A percentile compares a stretch with the other conserved stretches of the same genome.
These are phyloP conservation scores for Aspergillus pseudoglaucus DNA, from an alignment of 2,329 filamentous ascomycete genomes.

Conservation along the genomic window DNA sequence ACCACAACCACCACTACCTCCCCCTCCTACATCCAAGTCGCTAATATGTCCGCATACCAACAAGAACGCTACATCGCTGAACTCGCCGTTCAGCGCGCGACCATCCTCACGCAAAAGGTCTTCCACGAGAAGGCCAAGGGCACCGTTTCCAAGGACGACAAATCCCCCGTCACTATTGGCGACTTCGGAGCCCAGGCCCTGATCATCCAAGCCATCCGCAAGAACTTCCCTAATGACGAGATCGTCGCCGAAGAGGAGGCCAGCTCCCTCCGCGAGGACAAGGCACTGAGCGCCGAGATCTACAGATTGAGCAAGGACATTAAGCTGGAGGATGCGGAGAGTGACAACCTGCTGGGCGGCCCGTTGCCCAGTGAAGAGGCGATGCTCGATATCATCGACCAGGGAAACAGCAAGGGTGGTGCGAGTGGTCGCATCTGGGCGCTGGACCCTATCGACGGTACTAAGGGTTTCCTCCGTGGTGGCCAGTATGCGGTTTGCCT, in stretches of 20 bases:
- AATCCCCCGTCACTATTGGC: constrained; percentile 93
- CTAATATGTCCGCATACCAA: constrained; percentile 51
- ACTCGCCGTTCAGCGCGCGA: constrained; percentile 79
- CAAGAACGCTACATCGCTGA: constrained; percentile 78
- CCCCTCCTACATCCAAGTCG: constrained; percentile 16
- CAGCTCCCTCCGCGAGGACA: constrained; percentile 66
- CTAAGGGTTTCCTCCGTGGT: constrained; percentile 91
- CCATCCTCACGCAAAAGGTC: constrained; percentile 68
- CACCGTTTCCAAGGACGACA: constrained; percentile 89
- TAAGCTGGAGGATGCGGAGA: constrained; percentile 59
- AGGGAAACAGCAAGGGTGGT: constrained; percentile 41
- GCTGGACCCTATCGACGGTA: constrained; percentile 95
- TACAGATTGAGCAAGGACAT: constrained; percentile 75
- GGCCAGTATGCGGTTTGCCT: constrained; percentile 97
- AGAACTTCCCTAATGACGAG: constrained; percentile 83
- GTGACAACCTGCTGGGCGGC: constrained; percentile 64
- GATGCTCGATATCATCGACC: constrained; percentile 55
- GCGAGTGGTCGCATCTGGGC: constrained; percentile 69
- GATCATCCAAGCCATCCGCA: constrained; percentile 82
- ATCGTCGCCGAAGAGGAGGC: constrained; percentile 96
- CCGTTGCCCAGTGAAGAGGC: constrained; percentile 57
- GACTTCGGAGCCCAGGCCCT: constrained; percentile 97
- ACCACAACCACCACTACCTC: constrained; percentile 12
- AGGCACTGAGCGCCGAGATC: constrained; percentile 64
- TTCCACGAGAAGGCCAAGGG: constrained; percentile 89